phyloP scores from a whole-genome alignment of 2,329 filamentous ascomycete species.

The Trichoderma aggressivum region DNA sequence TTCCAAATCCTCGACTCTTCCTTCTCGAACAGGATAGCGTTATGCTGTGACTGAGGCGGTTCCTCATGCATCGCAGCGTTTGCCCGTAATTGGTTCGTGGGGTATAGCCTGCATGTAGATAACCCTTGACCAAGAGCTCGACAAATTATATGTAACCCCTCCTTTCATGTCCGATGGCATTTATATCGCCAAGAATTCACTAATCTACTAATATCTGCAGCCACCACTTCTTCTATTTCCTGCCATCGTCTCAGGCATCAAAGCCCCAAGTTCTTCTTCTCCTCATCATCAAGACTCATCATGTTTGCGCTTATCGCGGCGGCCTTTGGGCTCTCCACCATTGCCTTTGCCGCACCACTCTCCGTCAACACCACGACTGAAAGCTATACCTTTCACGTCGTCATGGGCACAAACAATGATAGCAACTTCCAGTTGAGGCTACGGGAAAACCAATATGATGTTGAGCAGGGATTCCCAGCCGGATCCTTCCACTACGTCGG shows the following conservation, averaged over 20 bases:
- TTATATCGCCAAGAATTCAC: not conserved
- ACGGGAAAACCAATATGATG: not conserved
- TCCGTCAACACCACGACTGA: not conserved
- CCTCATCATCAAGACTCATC: not conserved
- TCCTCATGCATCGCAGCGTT: not conserved
- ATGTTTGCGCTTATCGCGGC: not conserved
- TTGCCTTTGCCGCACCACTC: not conserved
- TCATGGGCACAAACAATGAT: not conserved
- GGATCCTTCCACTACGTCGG: not conserved
- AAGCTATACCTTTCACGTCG: not conserved
- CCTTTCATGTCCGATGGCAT: not conserved
- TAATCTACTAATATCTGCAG: not conserved
- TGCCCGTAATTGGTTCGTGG: not conserved
- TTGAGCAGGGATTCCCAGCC: not conserved
- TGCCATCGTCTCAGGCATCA: not conserved
- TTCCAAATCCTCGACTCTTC: not conserved
- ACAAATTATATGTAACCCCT: not conserved
- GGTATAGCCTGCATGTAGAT: not conserved
- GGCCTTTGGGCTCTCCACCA: not conserved
- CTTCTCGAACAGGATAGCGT: not conserved
- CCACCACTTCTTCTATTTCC: not conserved
- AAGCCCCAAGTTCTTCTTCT: not conserved
- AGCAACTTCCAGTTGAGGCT: not conserved
- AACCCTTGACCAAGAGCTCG: not conserved
- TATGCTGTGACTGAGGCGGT: not conserved